A percentile compares a stretch with the other conserved stretches of the same genome.
Evolutionary conservation across 1,139 yeast genomes (phyloP).

Genomic region (Ogataea hybrid): DNA sequence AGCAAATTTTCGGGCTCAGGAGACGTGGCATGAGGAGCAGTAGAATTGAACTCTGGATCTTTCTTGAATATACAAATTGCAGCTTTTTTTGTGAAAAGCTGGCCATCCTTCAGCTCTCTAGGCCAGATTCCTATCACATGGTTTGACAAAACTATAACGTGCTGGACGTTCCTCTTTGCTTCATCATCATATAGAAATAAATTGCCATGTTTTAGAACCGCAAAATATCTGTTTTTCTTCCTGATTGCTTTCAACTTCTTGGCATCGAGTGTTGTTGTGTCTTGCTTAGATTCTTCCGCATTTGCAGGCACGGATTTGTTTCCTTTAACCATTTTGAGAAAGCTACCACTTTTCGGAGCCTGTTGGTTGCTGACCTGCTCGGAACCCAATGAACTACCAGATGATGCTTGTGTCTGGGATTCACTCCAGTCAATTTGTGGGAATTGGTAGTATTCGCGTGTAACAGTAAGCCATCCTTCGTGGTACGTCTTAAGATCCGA

Average conservation of each 20-base stretch:
- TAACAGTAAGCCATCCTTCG: conserved; percentile 81
- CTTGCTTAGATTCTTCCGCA: conserved; percentile 19
- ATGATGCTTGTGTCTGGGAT: conserved; percentile 28
- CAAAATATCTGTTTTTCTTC: conserved; percentile 63
- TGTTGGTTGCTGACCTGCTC: conserved; percentile 7
- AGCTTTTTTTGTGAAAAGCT: conserved; percentile 72
- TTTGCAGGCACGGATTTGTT: conserved; percentile 28
- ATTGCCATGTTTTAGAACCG: conserved; percentile 79
- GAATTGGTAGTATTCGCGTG: conserved; percentile 65
- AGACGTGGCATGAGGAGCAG: not conserved
- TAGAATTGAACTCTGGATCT: not conserved
- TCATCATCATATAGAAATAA: conserved; percentile 76
- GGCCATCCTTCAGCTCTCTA: conserved; percentile 62
- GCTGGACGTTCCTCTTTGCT: conserved; percentile 62
- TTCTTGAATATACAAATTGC: conserved; percentile 67
- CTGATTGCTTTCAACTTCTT: conserved; percentile 33
- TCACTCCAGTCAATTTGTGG: conserved; percentile 38
- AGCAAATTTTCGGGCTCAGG: conserved; percentile 23
- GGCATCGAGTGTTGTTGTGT: conserved; percentile 26
- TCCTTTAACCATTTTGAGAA: conserved; percentile 22
- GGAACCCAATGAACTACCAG: conserved; percentile 32
- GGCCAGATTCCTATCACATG: conserved; percentile 88
- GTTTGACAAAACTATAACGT: conserved; percentile 74
- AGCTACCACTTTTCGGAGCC: conserved; percentile 3
- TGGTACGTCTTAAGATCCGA: conserved; percentile 65